Evolutionary conservation across 306 rosid species (phyloP).

Genomic region (Trifolium pratense): DNA sequence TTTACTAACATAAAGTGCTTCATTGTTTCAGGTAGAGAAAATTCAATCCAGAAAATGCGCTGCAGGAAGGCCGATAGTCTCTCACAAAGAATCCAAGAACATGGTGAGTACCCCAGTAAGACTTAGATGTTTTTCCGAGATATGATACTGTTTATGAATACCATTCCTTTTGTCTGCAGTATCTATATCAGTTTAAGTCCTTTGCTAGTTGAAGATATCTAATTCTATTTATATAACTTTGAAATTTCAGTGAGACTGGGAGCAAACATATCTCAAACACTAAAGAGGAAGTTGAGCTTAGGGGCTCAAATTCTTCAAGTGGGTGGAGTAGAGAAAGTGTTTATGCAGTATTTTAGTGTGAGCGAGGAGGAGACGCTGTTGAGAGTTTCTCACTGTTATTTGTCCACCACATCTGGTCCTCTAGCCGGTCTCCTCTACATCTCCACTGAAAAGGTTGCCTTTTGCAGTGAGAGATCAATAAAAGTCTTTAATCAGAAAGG

Average conservation of each 20-base stretch:
- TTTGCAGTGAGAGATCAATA: conserved; percentile 78
- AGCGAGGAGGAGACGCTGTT: conserved; percentile 59
- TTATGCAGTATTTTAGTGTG: conserved; percentile 53
- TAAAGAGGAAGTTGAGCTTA: conserved; percentile 65
- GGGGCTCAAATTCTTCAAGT: conserved; percentile 63
- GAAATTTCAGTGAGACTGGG: conserved; percentile 22
- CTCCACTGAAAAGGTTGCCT: conserved; percentile 67
- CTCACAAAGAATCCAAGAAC: conserved; percentile 30
- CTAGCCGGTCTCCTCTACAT: conserved; percentile 76
- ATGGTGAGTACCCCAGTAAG: conserved; percentile 23
- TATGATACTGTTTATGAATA: neutral
- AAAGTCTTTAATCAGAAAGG: conserved; percentile 55
- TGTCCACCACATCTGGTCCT: conserved; percentile 53
- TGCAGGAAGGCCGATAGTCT: conserved; percentile 18
- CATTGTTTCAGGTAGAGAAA: conserved; percentile 33
- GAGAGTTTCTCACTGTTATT: conserved; percentile 58
- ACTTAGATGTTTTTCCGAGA: neutral
- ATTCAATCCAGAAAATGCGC: neutral
- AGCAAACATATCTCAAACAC: conserved; percentile 36
- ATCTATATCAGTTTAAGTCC: neutral
- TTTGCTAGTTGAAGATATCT: neutral
- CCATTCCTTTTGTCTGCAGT: neutral
- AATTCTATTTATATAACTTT: neutral
- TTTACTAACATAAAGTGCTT: conserved; percentile 1
- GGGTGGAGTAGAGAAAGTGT: conserved; percentile 64